Conservation (phyloP, 1,284 basidiomycete genomes). For the Cryptococcus wingfieldii region DNA sequence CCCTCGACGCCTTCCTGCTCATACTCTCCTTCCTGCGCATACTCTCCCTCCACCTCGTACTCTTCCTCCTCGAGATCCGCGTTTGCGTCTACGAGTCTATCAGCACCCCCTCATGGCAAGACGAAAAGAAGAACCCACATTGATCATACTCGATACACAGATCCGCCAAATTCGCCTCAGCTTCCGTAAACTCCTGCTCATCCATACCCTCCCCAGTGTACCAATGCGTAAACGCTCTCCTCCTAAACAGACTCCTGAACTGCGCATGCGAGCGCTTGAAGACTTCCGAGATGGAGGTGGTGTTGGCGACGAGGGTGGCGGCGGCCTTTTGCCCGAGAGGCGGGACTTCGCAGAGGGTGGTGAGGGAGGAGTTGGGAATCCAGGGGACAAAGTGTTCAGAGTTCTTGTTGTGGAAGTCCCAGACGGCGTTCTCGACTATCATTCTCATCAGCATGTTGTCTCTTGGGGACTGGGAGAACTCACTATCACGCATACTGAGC, state of each 20-base stretch:
- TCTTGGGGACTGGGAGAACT: constrained; percentile 1
- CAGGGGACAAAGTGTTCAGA: constrained; percentile 42
- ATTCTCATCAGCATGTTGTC: constrained; percentile 4
- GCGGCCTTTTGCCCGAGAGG: constrained; percentile 73
- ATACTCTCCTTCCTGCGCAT: not conserved
- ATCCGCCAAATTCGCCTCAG: constrained; percentile 46
- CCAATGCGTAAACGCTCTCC: constrained; percentile 81
- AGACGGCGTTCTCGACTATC: constrained; percentile 37
- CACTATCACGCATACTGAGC: constrained; percentile 41
- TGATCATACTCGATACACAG: constrained; percentile 45
- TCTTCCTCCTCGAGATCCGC: constrained; percentile 35
- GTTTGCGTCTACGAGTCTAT: constrained; percentile 18
- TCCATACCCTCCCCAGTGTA: constrained; percentile 82
- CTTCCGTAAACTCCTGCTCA: constrained; percentile 82
- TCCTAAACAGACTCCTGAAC: constrained; percentile 64
- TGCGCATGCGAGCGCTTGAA: constrained; percentile 78
- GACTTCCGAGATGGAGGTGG: constrained; percentile 80
- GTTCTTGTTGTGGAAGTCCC: constrained; percentile 45
- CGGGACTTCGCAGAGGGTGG: constrained; percentile 70
- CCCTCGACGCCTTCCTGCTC: constrained; percentile 5
- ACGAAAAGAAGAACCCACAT: constrained; percentile 15
- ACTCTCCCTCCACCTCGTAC: constrained; percentile 13
- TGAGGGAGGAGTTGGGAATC: constrained; percentile 43
- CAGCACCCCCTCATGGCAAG: not conserved
- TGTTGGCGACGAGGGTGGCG: constrained; percentile 75